Evolutionary conservation across 2,329 filamentous ascomycete genomes (phyloP).

Genomic region (Colletotrichum scovillei): DNA sequence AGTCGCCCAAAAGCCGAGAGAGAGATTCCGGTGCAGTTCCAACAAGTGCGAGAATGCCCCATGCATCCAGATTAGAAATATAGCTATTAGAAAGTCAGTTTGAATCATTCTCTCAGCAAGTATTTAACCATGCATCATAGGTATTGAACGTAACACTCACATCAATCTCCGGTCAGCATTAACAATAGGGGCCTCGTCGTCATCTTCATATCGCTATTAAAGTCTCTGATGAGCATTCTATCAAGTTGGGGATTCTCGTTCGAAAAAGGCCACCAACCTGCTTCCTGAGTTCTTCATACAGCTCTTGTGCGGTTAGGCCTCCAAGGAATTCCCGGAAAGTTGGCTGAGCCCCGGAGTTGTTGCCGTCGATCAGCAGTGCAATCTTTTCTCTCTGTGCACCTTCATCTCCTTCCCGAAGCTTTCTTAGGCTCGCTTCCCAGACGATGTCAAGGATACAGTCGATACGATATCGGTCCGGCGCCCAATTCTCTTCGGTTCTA

Average conservation of each 20-base stretch:
- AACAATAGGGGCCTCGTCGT: neutral
- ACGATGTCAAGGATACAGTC: neutral
- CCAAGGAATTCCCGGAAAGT: neutral
- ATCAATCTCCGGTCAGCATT: neutral
- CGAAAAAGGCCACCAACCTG: neutral
- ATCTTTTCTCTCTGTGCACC: neutral
- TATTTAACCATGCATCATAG: too few relatives aligned
- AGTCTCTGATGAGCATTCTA: neutral
- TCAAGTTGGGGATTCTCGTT: accelerated
- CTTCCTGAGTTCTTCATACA: neutral
- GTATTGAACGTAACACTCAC: neutral
- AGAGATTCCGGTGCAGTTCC: neutral
- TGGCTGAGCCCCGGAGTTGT: accelerated
- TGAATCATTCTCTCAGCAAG: too few relatives aligned
- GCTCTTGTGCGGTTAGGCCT: neutral
- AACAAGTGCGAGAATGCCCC: neutral
- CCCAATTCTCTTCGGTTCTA: neutral
- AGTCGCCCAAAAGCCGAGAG: neutral
- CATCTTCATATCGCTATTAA: neutral
- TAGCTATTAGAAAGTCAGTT: neutral
- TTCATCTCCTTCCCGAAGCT: neutral
- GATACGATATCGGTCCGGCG: neutral
- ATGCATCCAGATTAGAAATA: neutral
- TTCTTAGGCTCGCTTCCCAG: neutral
- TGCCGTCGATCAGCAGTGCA: neutral